Evolutionary conservation across 176 grass and related monocot species (phyloP), one percentile per base, ranked within the genome.

Genomic region (Zizania latifolia): DNA sequence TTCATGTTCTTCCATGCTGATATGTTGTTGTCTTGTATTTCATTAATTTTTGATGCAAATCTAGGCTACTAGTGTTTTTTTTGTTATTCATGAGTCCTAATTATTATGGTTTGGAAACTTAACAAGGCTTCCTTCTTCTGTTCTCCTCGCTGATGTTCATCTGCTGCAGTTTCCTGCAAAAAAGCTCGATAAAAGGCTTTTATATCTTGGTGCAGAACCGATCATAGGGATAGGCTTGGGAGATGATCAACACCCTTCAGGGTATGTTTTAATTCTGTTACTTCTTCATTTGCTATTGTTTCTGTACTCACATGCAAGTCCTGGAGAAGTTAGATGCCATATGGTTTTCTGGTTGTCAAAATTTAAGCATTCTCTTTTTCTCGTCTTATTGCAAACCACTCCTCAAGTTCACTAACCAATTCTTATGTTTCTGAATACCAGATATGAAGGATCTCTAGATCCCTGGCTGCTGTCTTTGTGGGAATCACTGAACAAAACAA

Each of bases 231-330:
- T 90, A 92, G 94, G 91, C 63, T 58, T 98, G 75, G 94, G 94
- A 64, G 89, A 98, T 48, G 94, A 98, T 54, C 94, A 94, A 64
- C 91, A 98, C 35, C 79, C 84, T 75, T 94, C 94, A 73, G 94
- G 94, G 94, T 98, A 94, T 79, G 56, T 85, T 65, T 62, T 72
- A 33, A 48, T 72, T 41, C 38, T 8, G 1, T 1, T 28, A 34
- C 43, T 44, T 48, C 10, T 46, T 32, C n/a, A 9, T 10, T 74
- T 80, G 17, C 3, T 77, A 24, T 24, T 44, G 1, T 70, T 64
- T 70, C 30, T 32, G 14, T 69, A n/a, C 29, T 10, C 10, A 54
- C 24, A 64, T 71, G 11, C 11, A 62, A 30, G 5, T 23, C 35
- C 37, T 62, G 46, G 4, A 50, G 40, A 69, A 59, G 23, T 8